These are phyloP conservation scores for Amanita muscaria DNA, from an alignment of 768 basidiomycete genomes.

Conservation along the genomic window DNA sequence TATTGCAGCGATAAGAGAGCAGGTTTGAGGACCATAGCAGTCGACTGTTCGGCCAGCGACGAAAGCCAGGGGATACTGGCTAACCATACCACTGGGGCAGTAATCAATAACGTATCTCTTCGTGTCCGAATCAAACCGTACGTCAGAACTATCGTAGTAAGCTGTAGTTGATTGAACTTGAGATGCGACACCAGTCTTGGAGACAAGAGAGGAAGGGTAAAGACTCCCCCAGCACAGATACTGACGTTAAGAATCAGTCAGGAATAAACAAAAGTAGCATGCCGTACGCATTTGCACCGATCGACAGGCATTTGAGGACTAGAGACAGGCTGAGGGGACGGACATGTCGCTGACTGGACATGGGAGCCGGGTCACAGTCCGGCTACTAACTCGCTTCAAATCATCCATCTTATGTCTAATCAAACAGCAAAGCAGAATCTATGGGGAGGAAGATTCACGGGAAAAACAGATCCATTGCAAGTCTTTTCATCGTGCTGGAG, in stretches of 20 bases:
- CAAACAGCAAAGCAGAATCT: slow-evolving; percentile 56
- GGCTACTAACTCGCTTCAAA: too few relatives aligned
- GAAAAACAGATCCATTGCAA: slow-evolving; percentile 81
- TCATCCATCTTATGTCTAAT: slow-evolving; percentile 22
- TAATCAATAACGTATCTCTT: not conserved
- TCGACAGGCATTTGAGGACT: slow-evolving; percentile 34
- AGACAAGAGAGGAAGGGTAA: slow-evolving; percentile 69
- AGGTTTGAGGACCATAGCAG: slow-evolving; percentile 54
- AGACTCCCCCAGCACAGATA: slow-evolving; percentile 72
- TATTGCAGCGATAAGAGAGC: slow-evolving; percentile 53
- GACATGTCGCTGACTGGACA: not conserved
- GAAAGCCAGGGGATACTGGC: slow-evolving; percentile 72
- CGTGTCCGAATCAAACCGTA: slow-evolving; percentile 25
- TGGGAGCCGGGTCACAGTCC: not conserved
- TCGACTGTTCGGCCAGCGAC: slow-evolving; percentile 65
- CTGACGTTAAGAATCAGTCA: slow-evolving; percentile 27
- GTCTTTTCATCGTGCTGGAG: slow-evolving; percentile 17
- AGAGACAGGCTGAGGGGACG: not conserved
- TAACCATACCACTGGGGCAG: slow-evolving; percentile 59
- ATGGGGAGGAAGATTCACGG: slow-evolving; percentile 87
- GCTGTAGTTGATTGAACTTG: slow-evolving; percentile 65
- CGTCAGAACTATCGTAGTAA: slow-evolving; percentile 74
- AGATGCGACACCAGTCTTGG: slow-evolving; percentile 49
- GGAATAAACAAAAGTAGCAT: not conserved
- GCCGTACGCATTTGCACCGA: slow-evolving; percentile 44